These are phyloP conservation scores for Coemansia sp. DNA, from an alignment of 192 early-diverging fungal species.

Conservation along the genomic window DNA sequence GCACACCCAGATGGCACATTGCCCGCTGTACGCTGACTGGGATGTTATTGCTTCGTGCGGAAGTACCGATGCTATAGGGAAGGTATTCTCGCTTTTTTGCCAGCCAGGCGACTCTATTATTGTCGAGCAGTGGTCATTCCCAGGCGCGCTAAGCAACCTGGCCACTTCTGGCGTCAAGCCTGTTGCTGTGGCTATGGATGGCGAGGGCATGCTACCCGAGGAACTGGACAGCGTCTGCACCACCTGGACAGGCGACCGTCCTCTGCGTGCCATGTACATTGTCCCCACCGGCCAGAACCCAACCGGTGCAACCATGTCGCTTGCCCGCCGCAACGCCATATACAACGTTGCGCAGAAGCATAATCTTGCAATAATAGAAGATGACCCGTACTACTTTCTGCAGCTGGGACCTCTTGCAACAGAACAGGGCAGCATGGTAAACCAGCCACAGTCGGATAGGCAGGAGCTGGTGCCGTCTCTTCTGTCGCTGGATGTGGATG, in stretches of 20 bases:
- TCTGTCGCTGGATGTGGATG: slow-evolving; percentile 84
- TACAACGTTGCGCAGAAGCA: slow-evolving; percentile 75
- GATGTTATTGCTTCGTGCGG: slow-evolving; percentile 63
- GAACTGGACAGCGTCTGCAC: slow-evolving; percentile 56
- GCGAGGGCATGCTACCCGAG: slow-evolving; percentile 64
- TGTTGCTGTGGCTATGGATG: slow-evolving; percentile 57
- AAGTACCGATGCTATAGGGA: slow-evolving; percentile 59
- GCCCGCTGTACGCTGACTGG: slow-evolving; percentile 62
- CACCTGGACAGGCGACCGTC: slow-evolving; percentile 48
- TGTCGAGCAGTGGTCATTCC: slow-evolving; percentile 64
- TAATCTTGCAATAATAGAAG: slow-evolving; percentile 86
- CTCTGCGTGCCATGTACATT: slow-evolving; percentile 63
- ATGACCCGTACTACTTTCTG: slow-evolving; percentile 94
- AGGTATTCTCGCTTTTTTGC: slow-evolving; percentile 57
- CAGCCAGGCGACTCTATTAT: slow-evolving; percentile 60
- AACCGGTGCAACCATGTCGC: slow-evolving; percentile 76
- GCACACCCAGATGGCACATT: slow-evolving; percentile 50
- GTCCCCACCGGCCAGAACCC: slow-evolving; percentile 90
- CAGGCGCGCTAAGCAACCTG: slow-evolving; percentile 57
- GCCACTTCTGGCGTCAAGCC: slow-evolving; percentile 47
- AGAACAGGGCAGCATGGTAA: not conserved
- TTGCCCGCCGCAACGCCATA: slow-evolving; percentile 72
- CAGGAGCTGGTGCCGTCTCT: slow-evolving; percentile 67
- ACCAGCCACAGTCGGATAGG: not conserved
- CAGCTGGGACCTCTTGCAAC: slow-evolving; percentile 56